Evolutionary conservation across 345 rosid species (phyloP), one percentile per base, ranked within the genome.

Genomic region (Eucalyptus microcorys): DNA sequence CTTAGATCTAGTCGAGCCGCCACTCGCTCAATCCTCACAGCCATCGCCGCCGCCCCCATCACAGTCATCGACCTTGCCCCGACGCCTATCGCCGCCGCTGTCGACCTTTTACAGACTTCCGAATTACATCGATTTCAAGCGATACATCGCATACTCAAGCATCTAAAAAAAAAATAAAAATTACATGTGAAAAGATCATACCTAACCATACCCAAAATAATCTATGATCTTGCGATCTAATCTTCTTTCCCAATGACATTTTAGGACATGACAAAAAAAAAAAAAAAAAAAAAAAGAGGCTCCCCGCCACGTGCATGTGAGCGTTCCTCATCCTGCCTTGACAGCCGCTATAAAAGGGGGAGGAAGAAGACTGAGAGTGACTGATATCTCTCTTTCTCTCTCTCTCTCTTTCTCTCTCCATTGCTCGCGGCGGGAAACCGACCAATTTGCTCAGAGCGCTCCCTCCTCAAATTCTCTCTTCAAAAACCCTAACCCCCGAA

Each of bases 341-440:
- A 8, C 16, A 30, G 24, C 47, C 10, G 84, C 84, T 76, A 76
- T 76, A 76, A 76, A 76, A 19, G 0, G 8, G 24, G 47, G 43
- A 21, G 43, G 43, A 34, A 13, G 27, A 6, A 6, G 47, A 21
- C 27, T 21, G 83, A 76, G 83, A 6, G 84, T 2, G 84, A 76
- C 47, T 37, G 30, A 21, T 76, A 13, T 68, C 30, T 76, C 84
- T 64, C 76, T n/a, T 47, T 76, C 47, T 64, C 76, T 14, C 2
- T 26, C 64, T 27, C 37, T 50, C 7, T 49, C 4, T 50, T 2
- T 64, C 76, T n/a, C 76, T 64, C 76, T 4, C 9, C 76, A 76
- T 76, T 40, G 30, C 84, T 8, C 89, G 86, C 93, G 95, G 96
- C 95, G 96, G 96, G 95, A 95, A 94, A 94, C 93, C 80, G 90